Conservation (phyloP, 2,329 filamentous ascomycete species). For the Podosphaera leucotricha region DNA sequence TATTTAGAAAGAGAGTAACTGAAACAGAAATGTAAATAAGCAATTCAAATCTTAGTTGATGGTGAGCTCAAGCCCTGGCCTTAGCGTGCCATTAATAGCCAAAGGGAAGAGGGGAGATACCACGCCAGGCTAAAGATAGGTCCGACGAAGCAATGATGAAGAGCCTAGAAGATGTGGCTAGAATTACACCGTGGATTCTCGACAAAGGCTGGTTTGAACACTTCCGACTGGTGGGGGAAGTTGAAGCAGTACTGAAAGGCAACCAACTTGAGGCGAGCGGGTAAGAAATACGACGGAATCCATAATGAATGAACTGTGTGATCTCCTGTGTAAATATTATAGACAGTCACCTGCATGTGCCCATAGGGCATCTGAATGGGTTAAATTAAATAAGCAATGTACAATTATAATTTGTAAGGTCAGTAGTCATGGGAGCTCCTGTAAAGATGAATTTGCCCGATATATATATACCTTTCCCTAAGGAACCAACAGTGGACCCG, state of each 20-base stretch:
- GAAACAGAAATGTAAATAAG: too few species aligned
- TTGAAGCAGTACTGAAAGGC: neutral
- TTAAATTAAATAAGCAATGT: neutral
- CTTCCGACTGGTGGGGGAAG: neutral
- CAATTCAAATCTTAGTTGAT: too few species aligned
- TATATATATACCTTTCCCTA: too few species aligned
- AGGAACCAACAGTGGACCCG: too few species aligned
- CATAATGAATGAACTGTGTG: neutral
- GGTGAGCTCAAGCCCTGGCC: too few species aligned
- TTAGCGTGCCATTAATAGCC: neutral
- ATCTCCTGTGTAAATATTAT: neutral
- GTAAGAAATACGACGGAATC: neutral
- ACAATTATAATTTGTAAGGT: too few species aligned
- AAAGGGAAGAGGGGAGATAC: neutral
- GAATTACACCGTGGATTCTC: neutral
- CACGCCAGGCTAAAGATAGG: neutral
- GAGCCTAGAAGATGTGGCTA: neutral
- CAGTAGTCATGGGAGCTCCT: too few species aligned
- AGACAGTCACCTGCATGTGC: neutral
- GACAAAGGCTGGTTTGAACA: neutral
- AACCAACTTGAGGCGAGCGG: neutral
- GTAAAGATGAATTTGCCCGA: too few species aligned
- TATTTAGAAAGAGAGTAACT: too few species aligned
- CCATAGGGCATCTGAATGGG: neutral
- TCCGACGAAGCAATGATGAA: neutral